Percentiles rank a stretch among this genome's conserved stretches.
These are phyloP conservation scores for Allantophomopsis cytisporea DNA, from an alignment of 2,329 filamentous ascomycete genomes.

Conservation along the genomic window DNA sequence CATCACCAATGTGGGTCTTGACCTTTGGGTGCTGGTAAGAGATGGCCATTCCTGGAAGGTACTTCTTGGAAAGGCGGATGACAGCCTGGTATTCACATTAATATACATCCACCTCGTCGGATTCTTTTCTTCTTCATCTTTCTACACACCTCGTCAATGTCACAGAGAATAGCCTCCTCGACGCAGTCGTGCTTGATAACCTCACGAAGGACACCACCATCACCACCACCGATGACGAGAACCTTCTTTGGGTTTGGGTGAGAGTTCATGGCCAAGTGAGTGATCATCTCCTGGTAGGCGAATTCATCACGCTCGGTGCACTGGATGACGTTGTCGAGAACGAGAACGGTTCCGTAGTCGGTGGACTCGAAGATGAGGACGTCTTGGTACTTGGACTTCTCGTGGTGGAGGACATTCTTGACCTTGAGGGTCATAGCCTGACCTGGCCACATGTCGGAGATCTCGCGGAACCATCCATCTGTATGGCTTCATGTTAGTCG, in stretches of 20 bases:
- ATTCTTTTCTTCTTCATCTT: too few species aligned
- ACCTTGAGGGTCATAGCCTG: conserved; percentile 98
- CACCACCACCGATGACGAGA: conserved; percentile 93
- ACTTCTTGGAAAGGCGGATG: conserved; percentile 96
- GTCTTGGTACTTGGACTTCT: conserved; percentile 98
- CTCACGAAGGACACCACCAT: conserved; percentile 94
- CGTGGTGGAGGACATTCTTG: conserved; percentile 95
- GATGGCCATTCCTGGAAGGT: conserved; percentile 84
- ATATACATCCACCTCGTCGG: too few species aligned
- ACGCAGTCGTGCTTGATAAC: conserved; percentile 98
- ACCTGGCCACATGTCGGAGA: conserved; percentile 96
- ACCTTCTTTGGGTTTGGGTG: conserved; percentile 98
- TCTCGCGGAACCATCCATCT: conserved; percentile 99
- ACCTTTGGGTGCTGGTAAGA: conserved; percentile 91
- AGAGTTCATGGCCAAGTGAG: conserved; percentile 94
- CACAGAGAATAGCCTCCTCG: conserved; percentile 91
- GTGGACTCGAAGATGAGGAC: conserved; percentile 98
- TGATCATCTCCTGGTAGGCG: conserved; percentile 99
- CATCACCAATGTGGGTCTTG: conserved; percentile 86
- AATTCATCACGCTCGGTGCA: conserved; percentile 98
- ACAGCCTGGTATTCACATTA: conserved; percentile 47
- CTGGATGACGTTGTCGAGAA: conserved; percentile 98
- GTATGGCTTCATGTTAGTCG: conserved; percentile 1
- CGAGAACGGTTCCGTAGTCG: conserved; percentile 90
- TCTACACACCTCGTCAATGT: conserved; percentile 74